A percentile compares a stretch with the other conserved stretches of the same genome.
Conservation (phyloP, 192 early-diverging fungal genomes). For the Spinellus fusiger region DNA sequence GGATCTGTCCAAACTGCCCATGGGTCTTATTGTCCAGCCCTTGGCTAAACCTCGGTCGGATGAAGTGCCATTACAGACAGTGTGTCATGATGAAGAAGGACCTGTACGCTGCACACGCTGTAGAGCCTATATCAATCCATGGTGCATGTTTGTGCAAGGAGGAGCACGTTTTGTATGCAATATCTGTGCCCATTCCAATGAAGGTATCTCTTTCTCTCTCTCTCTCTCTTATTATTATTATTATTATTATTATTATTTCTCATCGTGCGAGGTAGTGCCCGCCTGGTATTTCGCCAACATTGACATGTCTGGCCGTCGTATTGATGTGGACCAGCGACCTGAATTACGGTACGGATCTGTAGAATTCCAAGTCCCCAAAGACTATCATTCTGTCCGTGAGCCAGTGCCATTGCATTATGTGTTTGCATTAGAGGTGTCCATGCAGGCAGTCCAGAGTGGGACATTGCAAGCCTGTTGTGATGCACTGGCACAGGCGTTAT, state of each 20-base stretch:
- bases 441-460: slow-evolving; percentile 81
- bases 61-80: slow-evolving; percentile 82
- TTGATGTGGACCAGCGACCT: slow-evolving; percentile 81
- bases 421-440: slow-evolving; percentile 96
- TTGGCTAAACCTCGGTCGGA: slow-evolving; percentile 79
- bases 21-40: slow-evolving; percentile 89
- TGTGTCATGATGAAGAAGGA: slow-evolving; percentile 85
- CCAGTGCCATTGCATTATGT: slow-evolving; percentile 76
- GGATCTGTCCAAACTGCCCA: slow-evolving; percentile 71
- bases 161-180: slow-evolving; percentile 92
- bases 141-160: slow-evolving; percentile 81
- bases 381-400: slow-evolving; percentile 59
- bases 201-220: slow-evolving; percentile 36
- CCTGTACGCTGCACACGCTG: slow-evolving; percentile 90
- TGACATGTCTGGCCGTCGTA: slow-evolving; percentile 86
- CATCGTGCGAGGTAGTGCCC: too few species aligned
- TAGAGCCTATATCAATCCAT: slow-evolving; percentile 93
- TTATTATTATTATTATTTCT: neutral
- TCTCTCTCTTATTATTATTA: neutral
- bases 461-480: slow-evolving; percentile 64
- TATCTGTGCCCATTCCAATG: slow-evolving; percentile 83
- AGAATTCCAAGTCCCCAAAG: slow-evolving; percentile 81
- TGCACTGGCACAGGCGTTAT: slow-evolving; percentile 68
- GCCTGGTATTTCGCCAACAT: slow-evolving; percentile 91
- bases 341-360: slow-evolving; percentile 88